Conservation (phyloP, 768 basidiomycete genomes). For the Goffeauzyma gilvescens region DNA sequence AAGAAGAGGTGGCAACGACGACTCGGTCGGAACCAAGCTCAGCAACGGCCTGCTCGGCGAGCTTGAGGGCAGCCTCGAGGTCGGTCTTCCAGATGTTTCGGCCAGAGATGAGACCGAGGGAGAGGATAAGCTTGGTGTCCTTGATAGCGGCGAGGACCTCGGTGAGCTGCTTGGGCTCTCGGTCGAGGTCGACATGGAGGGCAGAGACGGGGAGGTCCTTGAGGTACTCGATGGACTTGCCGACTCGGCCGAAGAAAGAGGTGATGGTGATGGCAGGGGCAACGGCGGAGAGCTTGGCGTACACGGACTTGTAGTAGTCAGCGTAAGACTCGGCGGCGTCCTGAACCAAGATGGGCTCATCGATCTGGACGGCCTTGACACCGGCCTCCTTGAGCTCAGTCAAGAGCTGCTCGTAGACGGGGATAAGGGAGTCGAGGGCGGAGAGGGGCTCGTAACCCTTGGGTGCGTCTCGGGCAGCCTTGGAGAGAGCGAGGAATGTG, state of each 20-base stretch:
- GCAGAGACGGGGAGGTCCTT: conserved; percentile 81
- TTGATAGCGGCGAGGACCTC: conserved; percentile 65
- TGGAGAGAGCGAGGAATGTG: conserved; percentile 84
- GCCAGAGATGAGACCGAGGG: conserved; percentile 88
- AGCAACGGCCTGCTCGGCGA: conserved; percentile 65
- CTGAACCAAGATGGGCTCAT: conserved; percentile 88
- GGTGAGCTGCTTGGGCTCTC: conserved; percentile 76
- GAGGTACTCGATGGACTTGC: conserved; percentile 68
- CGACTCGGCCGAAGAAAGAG: conserved; percentile 93
- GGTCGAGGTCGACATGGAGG: conserved; percentile 90
- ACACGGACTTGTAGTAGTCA: conserved; percentile 60
- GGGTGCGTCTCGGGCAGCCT: conserved; percentile 65
- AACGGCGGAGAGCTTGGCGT: conserved; percentile 58
- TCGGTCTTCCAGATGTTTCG: conserved; percentile 99
- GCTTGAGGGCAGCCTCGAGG: conserved; percentile 59
- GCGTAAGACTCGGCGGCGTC: conserved; percentile 60
- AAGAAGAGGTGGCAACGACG: conserved; percentile 86
- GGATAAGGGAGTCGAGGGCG: conserved; percentile 70
- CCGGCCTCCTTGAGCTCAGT: conserved; percentile 80
- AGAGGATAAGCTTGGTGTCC: conserved; percentile 58
- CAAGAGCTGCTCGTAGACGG: conserved; percentile 77
- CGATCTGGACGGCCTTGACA: conserved; percentile 84
- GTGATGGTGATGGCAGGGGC: conserved; percentile 83
- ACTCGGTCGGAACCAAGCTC: conserved; percentile 63
- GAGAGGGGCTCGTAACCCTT: conserved; percentile 76